Conservation (phyloP, 192 early-diverging fungal genomes). For the Thamnidium elegans region DNA sequence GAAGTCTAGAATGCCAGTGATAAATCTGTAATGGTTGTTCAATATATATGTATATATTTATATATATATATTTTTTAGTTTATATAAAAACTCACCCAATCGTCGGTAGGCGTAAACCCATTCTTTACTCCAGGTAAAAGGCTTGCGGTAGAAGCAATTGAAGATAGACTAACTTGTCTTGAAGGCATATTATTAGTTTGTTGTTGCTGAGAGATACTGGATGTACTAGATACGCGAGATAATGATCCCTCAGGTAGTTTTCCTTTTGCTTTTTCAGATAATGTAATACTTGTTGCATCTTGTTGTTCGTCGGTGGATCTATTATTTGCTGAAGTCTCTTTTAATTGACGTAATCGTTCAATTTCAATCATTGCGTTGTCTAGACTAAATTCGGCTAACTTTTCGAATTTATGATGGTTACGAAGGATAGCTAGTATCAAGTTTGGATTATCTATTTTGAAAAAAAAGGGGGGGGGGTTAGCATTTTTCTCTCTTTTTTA, state of each 20-base stretch:
- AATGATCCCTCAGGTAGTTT: slow-evolving; percentile 8
- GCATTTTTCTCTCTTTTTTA: neutral
- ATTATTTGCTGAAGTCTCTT: neutral
- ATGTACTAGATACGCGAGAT: neutral
- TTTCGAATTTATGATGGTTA: slow-evolving; percentile 68
- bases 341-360: slow-evolving; percentile 38
- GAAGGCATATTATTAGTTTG: neutral
- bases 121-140: slow-evolving; percentile 11
- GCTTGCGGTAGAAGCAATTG: neutral
- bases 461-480: no score
- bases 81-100: slow-evolving; percentile 36
- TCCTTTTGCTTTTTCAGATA: slow-evolving; percentile 19
- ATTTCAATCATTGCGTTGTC: slow-evolving; percentile 61
- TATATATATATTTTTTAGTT: neutral
- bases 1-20: slow-evolving; percentile 11
- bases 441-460: slow-evolving; percentile 62
- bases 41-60: neutral
- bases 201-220: neutral
- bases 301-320: neutral
- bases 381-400: slow-evolving; percentile 65
- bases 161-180: slow-evolving; percentile 3
- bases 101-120: slow-evolving; percentile 15
- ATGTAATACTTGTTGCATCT: neutral
- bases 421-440: slow-evolving; percentile 81
- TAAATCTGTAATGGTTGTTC: neutral